These are phyloP conservation scores for Fraxinus platypoda DNA, from an alignment of 305 asterid species.

Conservation along the genomic window DNA sequence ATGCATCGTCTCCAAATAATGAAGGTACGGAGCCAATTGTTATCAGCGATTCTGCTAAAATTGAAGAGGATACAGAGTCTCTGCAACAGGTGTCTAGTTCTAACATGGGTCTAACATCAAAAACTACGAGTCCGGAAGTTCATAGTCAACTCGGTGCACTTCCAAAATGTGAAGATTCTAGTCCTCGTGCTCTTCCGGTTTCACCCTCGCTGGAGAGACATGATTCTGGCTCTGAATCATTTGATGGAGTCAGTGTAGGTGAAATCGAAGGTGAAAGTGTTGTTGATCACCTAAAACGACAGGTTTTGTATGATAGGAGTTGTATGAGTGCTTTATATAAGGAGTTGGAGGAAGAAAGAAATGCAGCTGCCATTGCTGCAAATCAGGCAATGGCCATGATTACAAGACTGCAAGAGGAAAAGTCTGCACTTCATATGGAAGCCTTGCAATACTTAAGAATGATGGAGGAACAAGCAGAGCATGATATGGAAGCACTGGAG, in stretches of 20 bases:
- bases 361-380: constrained; percentile 72
- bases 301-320: constrained; percentile 49
- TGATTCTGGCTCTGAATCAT: constrained; percentile 32
- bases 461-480: constrained; percentile 96
- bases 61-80: constrained; percentile 31
- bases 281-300: constrained; percentile 46
- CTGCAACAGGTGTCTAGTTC: constrained; percentile 25
- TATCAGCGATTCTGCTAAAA: constrained; percentile 23
- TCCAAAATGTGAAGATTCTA: constrained; percentile 21
- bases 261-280: constrained; percentile 56
- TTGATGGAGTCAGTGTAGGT: constrained; percentile 34
- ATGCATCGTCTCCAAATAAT: constrained; percentile 18
- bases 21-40: constrained; percentile 25
- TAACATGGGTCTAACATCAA: constrained; percentile 19
- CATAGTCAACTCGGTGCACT: constrained; percentile 20
- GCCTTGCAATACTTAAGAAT: constrained; percentile 79
- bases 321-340: constrained; percentile 50
- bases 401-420: constrained; percentile 87
- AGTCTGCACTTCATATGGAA: constrained; percentile 81
- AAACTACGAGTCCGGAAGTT: constrained; percentile 24
- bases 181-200: constrained; percentile 18
- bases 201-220: constrained; percentile 33
- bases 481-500: constrained; percentile 76
- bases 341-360: constrained; percentile 83
- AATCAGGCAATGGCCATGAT: constrained; percentile 90